Conservation (phyloP, 768 basidiomycete genomes). For the Kwoniella heveanensis region DNA sequence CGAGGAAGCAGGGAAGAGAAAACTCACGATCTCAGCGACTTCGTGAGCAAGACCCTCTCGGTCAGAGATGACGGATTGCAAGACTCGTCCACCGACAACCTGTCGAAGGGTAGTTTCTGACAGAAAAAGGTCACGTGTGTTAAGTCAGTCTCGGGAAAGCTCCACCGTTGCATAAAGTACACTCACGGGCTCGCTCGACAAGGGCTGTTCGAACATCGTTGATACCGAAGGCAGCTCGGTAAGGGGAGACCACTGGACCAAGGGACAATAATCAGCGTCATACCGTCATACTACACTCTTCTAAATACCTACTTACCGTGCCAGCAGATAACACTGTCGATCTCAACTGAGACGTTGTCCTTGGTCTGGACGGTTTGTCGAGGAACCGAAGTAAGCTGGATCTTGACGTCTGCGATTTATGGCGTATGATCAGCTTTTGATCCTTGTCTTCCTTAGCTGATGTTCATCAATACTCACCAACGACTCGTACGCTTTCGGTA, state of each 20-base stretch:
- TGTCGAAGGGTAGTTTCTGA: conserved; percentile 94
- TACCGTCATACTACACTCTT: not conserved
- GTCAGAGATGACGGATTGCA: conserved; percentile 96
- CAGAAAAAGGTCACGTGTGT: too few species aligned
- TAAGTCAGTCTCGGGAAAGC: conserved; percentile 55
- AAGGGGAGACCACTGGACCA: conserved; percentile 61
- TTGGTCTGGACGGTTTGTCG: conserved; percentile 76
- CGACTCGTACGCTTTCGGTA: conserved; percentile 79
- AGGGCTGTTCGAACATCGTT: conserved; percentile 69
- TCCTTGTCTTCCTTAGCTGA: too few species aligned
- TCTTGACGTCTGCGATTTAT: conserved; percentile 69
- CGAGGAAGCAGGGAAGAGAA: too few species aligned
- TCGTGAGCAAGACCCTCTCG: conserved; percentile 67
- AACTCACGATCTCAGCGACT: conserved; percentile 54
- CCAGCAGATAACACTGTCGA: conserved; percentile 64
- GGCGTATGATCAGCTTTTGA: not conserved
- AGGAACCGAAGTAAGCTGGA: conserved; percentile 70
- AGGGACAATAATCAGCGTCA: conserved; percentile 10
- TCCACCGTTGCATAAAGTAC: not conserved
- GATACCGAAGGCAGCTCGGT: conserved; percentile 93
- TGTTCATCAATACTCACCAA: too few species aligned
- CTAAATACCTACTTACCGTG: conserved; percentile 38
- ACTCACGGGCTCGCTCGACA: conserved; percentile 56
- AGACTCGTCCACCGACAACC: conserved; percentile 83
- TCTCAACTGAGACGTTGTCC: conserved; percentile 93